Percentiles rank a stretch among this genome's conserved stretches.
phyloP scores from a whole-genome alignment of 768 basidiomycete genomes.

The Trametes elegans region DNA sequence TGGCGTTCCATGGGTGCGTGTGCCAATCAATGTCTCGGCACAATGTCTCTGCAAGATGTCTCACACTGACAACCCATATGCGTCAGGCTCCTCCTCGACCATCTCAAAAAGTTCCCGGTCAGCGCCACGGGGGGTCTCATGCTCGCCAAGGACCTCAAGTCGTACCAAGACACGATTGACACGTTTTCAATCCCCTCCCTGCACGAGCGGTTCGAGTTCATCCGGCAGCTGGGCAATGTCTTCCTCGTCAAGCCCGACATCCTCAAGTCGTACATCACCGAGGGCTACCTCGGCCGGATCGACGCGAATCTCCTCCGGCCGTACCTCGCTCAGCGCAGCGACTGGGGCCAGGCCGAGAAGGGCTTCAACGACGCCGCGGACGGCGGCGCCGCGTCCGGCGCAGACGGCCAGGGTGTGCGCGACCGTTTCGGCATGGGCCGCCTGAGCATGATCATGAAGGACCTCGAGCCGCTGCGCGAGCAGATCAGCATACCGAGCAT shows the following conservation, averaged over 20 bases:
- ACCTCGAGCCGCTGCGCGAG: conserved; percentile 72
- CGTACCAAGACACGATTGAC: conserved; percentile 88
- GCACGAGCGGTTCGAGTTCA: conserved; percentile 95
- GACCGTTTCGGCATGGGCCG: conserved; percentile 63
- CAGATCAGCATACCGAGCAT: conserved; percentile 21
- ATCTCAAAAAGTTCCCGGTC: conserved; percentile 94
- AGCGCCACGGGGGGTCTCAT: conserved; percentile 96
- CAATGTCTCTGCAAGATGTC: neutral
- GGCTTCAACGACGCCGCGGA: conserved; percentile 63
- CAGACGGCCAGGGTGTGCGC: conserved; percentile 55
- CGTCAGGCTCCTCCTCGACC: conserved; percentile 82
- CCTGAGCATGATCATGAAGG: conserved; percentile 85
- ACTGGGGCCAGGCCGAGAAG: conserved; percentile 86
- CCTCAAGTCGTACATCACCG: conserved; percentile 92
- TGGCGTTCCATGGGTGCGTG: conserved; percentile 84
- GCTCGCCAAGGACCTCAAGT: conserved; percentile 98
- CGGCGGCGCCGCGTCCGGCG: conserved; percentile 34
- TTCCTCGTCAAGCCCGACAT: conserved; percentile 97
- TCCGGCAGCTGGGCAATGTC: conserved; percentile 94
- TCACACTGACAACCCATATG: conserved; percentile 1
- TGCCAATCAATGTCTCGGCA: neutral
- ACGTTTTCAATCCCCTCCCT: conserved; percentile 83
- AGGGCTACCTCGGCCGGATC: conserved; percentile 90
- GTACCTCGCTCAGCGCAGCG: conserved; percentile 86
- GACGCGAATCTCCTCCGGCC: conserved; percentile 85